Conservation (phyloP, 768 basidiomycete species). For the Boletus rubescentipes region DNA sequence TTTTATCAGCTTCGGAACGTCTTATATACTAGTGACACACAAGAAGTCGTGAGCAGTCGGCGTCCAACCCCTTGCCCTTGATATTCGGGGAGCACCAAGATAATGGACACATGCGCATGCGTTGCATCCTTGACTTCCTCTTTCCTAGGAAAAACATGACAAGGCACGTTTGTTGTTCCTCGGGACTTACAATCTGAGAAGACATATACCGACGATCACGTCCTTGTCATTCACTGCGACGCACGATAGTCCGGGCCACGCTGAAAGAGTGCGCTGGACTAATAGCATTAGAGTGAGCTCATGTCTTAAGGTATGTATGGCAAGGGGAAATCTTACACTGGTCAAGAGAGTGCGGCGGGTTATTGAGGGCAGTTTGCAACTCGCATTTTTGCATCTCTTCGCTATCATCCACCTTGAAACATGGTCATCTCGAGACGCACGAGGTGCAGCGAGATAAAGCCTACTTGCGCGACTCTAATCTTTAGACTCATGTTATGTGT, state of each 20-base stretch:
- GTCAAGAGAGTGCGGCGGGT: not conserved
- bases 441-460: not conserved
- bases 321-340: not conserved
- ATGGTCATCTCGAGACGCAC: not conserved
- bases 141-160: slow-evolving; percentile 1
- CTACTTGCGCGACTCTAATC: slow-evolving; percentile 3
- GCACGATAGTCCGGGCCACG: slow-evolving; percentile 1
- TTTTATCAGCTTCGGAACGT: not conserved
- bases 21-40: not conserved
- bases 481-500: not conserved
- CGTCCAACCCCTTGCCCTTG: slow-evolving; percentile 7
- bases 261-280: not conserved
- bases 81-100: slow-evolving; percentile 7
- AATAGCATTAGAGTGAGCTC: not conserved
- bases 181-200: slow-evolving; percentile 8
- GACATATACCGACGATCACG: slow-evolving; percentile 6
- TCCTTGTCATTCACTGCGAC: slow-evolving; percentile 1
- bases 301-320: not conserved
- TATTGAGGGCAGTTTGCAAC: not conserved
- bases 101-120: slow-evolving; percentile 3
- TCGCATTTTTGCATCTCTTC: slow-evolving; percentile 1
- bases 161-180: not conserved
- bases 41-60: not conserved
- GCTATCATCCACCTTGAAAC: not conserved
- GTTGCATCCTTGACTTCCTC: slow-evolving; percentile 1